Base-by-base conservation (phyloP, 331 rosid genomes). In the Prunus yedoensis region DNA sequence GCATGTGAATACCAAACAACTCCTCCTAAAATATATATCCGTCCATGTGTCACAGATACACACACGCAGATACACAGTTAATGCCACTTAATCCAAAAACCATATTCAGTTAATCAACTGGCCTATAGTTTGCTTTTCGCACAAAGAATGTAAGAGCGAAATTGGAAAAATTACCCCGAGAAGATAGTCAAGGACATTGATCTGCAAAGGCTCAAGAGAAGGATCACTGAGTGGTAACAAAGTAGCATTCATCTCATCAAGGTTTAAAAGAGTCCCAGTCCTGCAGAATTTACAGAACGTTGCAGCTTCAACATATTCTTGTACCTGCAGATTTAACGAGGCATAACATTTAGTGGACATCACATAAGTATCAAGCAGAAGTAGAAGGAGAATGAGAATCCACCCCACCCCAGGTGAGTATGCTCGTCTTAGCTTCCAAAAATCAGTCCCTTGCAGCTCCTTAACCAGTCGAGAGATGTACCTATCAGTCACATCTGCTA, bases 381-480 rank as follows among this genome's bases (percentile, higher is more conserved):
- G 41, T 74, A 80, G 59, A 54, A 58, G 27, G 5, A 64, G 69
- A 20, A 53, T 23, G 30, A 21, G 17, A 23, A 13, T 57, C 63
- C 63, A 23, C 10, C 11, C 60, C 79, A 94, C 99, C 96, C 97
- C 97, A 8, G 97, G 99, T 23, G 99, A 90, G 88, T 94, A 94
- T 46, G 99, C 96, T 71, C 96, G 89, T 82, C 99, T 84, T 54
- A 94, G 92, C 91, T 94, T 94, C 99, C 99, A 94, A 83, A 94
- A 94, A 79, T 94, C 99, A 70, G 91, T 88, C 71, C 99, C 99
- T 77, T 86, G 87, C 76, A 94, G 82, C 83, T 94, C 99, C 71
- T 76, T 87, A 74, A 90, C 89, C 53, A 92, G 86, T 74, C 85
- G 84, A 53, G 91, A 80, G 30, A 94, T 60, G 27, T 84, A 79